Conservation (phyloP, 2,329 filamentous ascomycete genomes). For the Cercospora berteroae region DNA sequence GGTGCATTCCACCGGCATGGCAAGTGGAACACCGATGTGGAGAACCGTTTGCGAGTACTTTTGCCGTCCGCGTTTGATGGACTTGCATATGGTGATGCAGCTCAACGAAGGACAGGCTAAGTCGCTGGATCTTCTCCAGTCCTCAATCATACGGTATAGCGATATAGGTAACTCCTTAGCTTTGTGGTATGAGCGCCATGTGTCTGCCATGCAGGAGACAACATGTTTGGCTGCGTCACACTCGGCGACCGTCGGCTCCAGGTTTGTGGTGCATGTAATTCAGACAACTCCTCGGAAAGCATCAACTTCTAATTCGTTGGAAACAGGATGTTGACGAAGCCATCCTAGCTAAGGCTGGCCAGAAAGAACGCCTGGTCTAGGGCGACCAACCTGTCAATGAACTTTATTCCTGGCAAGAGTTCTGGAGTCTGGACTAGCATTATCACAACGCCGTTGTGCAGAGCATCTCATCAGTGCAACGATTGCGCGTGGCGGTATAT, state of each 20-base stretch:
- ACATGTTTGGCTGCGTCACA: background rate
- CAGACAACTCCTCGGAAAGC: background rate
- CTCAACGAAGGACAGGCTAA: background rate
- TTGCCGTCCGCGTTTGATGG: background rate
- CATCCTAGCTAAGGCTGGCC: background rate
- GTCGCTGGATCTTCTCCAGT: background rate
- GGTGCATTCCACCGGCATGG: background rate
- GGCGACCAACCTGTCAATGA: background rate
- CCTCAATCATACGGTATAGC: background rate
- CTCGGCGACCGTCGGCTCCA: background rate
- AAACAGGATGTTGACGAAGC: background rate
- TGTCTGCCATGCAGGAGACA: background rate
- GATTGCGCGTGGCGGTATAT: background rate
- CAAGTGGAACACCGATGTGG: background rate
- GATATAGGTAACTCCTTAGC: background rate
- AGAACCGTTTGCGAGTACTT: background rate
- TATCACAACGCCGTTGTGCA: background rate
- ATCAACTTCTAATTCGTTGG: background rate
- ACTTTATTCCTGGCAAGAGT: background rate
- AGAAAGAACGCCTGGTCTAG: background rate
- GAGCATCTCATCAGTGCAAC: background rate
- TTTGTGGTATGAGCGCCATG: background rate
- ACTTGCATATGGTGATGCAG: background rate
- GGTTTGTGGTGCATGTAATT: background rate
- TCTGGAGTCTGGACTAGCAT: background rate